phyloP scores from a whole-genome alignment of 2,329 filamentous ascomycete species.

The Emericellopsis atlantica region DNA sequence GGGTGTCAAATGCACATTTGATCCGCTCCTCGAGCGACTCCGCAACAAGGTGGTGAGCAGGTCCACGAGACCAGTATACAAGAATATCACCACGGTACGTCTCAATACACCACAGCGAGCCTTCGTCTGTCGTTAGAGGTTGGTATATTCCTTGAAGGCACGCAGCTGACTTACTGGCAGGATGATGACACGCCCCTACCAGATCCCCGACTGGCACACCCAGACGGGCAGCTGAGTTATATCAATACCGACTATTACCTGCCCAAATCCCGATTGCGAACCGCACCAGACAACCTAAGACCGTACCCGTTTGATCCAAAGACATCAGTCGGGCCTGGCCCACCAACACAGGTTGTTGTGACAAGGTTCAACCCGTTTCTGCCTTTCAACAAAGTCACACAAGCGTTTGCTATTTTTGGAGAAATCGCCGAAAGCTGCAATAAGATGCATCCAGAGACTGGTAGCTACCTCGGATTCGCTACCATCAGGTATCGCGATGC shows the following conservation, averaged over 20 bases:
- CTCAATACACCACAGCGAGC: slow-evolving; percentile 24
- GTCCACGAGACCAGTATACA: slow-evolving; percentile 46
- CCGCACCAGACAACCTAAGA: slow-evolving; percentile 66
- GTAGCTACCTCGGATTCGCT: slow-evolving; percentile 86
- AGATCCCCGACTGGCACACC: slow-evolving; percentile 69
- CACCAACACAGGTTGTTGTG: slow-evolving; percentile 81
- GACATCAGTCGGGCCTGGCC: slow-evolving; percentile 78
- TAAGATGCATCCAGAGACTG: slow-evolving; percentile 88
- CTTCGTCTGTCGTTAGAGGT: slow-evolving; percentile 33
- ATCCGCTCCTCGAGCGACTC: slow-evolving; percentile 41
- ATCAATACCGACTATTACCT: slow-evolving; percentile 60
- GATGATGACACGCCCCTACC: slow-evolving; percentile 67
- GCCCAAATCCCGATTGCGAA: slow-evolving; percentile 58
- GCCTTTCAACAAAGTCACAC: slow-evolving; percentile 62
- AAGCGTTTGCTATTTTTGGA: slow-evolving; percentile 68
- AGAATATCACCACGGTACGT: slow-evolving; percentile 57
- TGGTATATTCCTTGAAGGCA: slow-evolving; percentile 37
- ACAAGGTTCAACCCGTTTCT: slow-evolving; percentile 92
- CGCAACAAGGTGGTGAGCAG: slow-evolving; percentile 38
- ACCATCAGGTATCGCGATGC: slow-evolving; percentile 80
- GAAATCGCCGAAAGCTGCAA: slow-evolving; percentile 87
- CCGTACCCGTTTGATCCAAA: slow-evolving; percentile 71
- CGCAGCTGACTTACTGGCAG: slow-evolving; percentile 52
- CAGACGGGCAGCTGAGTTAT: slow-evolving; percentile 49
- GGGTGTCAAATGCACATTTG: slow-evolving; percentile 48